phyloP scores from a whole-genome alignment of 495 filamentous ascomycete genomes.

The Hyphodiscus hymeniophilus region DNA sequence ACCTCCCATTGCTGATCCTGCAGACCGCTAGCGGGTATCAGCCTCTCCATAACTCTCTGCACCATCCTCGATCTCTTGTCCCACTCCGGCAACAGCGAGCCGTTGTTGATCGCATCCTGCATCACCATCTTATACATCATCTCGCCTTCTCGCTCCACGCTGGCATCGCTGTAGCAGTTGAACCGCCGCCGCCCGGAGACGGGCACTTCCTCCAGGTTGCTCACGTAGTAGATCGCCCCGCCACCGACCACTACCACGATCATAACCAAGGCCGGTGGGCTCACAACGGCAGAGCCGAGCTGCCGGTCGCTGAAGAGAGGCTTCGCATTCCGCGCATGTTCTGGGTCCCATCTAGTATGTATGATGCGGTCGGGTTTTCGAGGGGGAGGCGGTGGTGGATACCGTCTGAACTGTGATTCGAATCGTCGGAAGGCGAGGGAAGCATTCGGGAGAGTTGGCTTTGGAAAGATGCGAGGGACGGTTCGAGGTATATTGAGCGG shows the following conservation, averaged over 20 bases:
- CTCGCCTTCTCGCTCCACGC: constrained; percentile 45
- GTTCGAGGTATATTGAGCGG: too few species aligned
- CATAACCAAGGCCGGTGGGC: constrained; percentile 27
- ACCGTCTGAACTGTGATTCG: not conserved
- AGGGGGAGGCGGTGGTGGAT: not conserved
- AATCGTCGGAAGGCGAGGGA: not conserved
- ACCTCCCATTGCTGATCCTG: constrained; percentile 67
- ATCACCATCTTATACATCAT: constrained; percentile 45
- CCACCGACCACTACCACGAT: constrained; percentile 25
- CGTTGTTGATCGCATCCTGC: constrained; percentile 26
- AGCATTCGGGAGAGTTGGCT: not conserved
- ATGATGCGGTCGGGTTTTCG: not conserved
- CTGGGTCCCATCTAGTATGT: constrained; percentile 1
- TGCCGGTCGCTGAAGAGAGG: constrained; percentile 30
- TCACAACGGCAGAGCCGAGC: constrained; percentile 19
- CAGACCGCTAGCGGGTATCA: constrained; percentile 64
- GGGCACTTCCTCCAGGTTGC: constrained; percentile 72
- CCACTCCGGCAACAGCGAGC: constrained; percentile 31
- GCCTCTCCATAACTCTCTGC: constrained; percentile 55
- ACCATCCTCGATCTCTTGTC: constrained; percentile 41
- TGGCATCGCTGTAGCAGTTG: constrained; percentile 57
- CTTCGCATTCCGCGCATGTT: constrained; percentile 20
- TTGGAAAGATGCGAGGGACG: not conserved
- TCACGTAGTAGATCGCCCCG: constrained; percentile 50
- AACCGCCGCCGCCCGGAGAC: constrained; percentile 75